Evolutionary conservation across 768 basidiomycete species (phyloP), one percentile per base, ranked within the genome.

Genomic region (Trametes cingulata): DNA sequence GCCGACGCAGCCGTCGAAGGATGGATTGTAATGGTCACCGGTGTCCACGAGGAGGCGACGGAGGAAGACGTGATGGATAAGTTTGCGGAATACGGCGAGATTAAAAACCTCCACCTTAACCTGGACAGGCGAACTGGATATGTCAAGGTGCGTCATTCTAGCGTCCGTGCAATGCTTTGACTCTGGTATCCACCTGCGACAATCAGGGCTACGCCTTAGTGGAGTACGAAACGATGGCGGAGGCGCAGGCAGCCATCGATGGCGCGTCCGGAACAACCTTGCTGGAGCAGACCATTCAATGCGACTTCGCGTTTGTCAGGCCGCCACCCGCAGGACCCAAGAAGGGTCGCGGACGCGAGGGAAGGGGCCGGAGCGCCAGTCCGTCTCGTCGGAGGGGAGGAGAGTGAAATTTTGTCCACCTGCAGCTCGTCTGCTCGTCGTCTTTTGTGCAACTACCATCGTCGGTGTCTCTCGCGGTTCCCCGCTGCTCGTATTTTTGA

Each of bases 41-140:
- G 91, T 65, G 92, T 99, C 7, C 96, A 99, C 70, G 97, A 98
- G 74, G 97, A 99, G 73, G 91, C 97, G 6, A 95, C 94, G 0
- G 97, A 99, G 71, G 97, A 99, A 71, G 97, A 99, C 67, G 82
- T 99, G 14, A 88, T 85, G 43, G 97, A 99, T 78, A 93, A 95
- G 71, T 99, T 99, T 73, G 88, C 87, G 37, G 97, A 98, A 65
- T 98, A 85, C 68, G 97, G 97, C 54, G 94, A 97, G 73, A 95
- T 99, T 64, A 96, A 97, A 81, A 98, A 98, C 76, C 77, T 98
- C 49, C 95, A 98, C 74, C 83, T 99, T 69, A 98, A 98, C 72
- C 80, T 99, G 56, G 97, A 99, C 77, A 85, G 97, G 53, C 83
- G 96, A 65, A 98, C 97, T 5, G 97, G 97, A 71, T 99, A 97